Evolutionary conservation across 495 filamentous ascomycete species (phyloP), one percentile per base, ranked within the genome.

Genomic region (Saxispiralis lemnorum): DNA sequence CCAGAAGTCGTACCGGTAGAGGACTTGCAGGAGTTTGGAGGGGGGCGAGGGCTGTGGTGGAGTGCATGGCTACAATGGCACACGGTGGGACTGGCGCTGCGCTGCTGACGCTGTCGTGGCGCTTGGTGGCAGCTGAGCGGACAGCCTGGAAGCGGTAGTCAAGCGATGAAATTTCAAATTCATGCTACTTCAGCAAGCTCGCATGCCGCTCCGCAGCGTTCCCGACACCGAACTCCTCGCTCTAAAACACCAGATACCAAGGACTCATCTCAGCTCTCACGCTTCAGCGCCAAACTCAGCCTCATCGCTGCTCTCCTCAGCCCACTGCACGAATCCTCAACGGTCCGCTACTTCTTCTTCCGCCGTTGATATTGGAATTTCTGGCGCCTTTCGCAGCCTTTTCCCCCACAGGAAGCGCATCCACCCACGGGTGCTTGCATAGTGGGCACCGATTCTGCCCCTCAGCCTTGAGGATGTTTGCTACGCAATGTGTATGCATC

Each of bases 1-100:
- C 84, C 89, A 97, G 72, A 97, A 83, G 65, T 81, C 71, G 35
- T 81, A 80, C 68, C 71, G 73, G 73, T 79, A 69, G 67, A 51
- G 56, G 56, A 28, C 33, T 35, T 42, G 35, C 33, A 18, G 9
- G 24, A 7, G 24, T 9, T 28, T 4, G 24, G 6, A 24, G 33
- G 39, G 19, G 16, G 31, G 41, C 15, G 19, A 30, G 17, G 18
- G 35, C 1, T 31, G 39, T 7, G 30, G 30, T 15, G 24, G 35
- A 35, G 36, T 20, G 34, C 15, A 48, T 43, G 14, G 37, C 41
- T 20, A 16, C 31, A 13, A 43, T 36, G 46, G 46, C 46, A 37
- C 35, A 40, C 10, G 21, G 40, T 40, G 17, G 38, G 12, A 40
- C 18, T 24, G 7, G 38, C 14, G 18, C 19, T 28, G 30, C 5